Conservation (phyloP, 1,284 basidiomycete species). For the Cryptococcus sp. region DNA sequence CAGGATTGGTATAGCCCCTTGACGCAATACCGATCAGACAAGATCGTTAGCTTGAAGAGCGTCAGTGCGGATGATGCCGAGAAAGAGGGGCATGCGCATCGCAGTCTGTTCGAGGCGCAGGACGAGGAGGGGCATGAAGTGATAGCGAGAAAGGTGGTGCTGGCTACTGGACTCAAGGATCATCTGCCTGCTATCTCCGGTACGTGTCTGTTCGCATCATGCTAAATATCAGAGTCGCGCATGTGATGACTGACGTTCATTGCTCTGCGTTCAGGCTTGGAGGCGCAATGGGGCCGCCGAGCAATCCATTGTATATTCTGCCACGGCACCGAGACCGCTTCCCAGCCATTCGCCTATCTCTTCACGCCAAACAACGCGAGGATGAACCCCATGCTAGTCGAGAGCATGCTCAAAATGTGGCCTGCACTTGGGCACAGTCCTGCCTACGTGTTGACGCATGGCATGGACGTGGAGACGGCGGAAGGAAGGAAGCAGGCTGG, state of each 20-base stretch:
- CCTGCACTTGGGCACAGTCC: conserved; percentile 17
- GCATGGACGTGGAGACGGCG: conserved; percentile 21
- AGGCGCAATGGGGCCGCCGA: conserved; percentile 32
- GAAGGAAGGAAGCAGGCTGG: conserved; percentile 24
- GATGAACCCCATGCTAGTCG: conserved; percentile 22
- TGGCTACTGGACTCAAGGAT: conserved; percentile 39
- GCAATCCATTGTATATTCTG: conserved; percentile 41
- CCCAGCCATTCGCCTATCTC: conserved; percentile 32
- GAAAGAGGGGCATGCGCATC: background rate
- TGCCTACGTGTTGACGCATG: conserved; percentile 31
- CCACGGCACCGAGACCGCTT: conserved; percentile 38
- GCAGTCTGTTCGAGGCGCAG: conserved; percentile 18
- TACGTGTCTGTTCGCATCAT: conserved; percentile 10
- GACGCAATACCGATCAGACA: conserved; percentile 15
- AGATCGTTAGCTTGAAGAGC: conserved; percentile 17
- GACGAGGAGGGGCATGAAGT: conserved; percentile 22
- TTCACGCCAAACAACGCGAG: conserved; percentile 15
- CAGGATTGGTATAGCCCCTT: conserved; percentile 13
- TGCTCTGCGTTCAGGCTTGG: conserved; percentile 20
- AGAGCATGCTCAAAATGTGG: conserved; percentile 30
- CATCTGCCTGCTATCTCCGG: conserved; percentile 33
- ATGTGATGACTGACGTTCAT: background rate
- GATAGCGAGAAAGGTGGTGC: conserved; percentile 27
- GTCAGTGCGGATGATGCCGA: background rate
- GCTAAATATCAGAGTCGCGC: background rate